phyloP scores from a whole-genome alignment of 768 basidiomycete species.

The Phanerochaete sordida region DNA sequence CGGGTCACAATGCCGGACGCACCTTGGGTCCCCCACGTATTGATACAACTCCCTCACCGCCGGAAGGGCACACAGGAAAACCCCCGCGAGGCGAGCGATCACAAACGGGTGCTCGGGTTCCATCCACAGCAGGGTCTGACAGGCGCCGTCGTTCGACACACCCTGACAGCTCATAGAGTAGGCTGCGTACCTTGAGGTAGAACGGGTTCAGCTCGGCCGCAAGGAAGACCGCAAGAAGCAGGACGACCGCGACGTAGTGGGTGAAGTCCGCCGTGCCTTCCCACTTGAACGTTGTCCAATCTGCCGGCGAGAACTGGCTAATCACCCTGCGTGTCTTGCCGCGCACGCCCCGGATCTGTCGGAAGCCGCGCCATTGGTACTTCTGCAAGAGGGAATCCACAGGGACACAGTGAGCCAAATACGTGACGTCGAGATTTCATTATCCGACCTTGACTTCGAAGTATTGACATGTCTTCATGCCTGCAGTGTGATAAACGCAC shows the following conservation, averaged over 20 bases:
- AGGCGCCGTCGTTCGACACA: neutral
- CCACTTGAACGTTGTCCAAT: conserved; percentile 89
- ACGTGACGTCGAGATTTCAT: neutral
- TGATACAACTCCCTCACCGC: conserved; percentile 82
- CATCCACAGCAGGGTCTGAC: conserved; percentile 74
- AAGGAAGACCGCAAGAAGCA: conserved; percentile 74
- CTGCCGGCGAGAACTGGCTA: conserved; percentile 83
- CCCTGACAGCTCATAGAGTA: neutral
- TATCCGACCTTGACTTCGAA: conserved; percentile 75
- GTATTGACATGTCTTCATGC: conserved; percentile 86
- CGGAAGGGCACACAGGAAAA: conserved; percentile 85
- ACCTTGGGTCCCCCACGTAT: conserved; percentile 82
- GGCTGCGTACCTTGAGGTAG: conserved; percentile 66
- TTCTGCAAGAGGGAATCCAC: conserved; percentile 41
- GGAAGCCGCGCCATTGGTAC: conserved; percentile 82
- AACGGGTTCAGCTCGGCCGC: conserved; percentile 86
- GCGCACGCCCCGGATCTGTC: conserved; percentile 72
- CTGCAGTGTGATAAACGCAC: conserved; percentile 31
- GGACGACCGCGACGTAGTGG: conserved; percentile 72
- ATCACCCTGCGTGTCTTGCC: conserved; percentile 78
- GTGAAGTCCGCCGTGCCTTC: conserved; percentile 70
- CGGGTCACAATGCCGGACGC: conserved; percentile 5
- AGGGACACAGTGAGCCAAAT: neutral
- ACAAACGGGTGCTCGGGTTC: conserved; percentile 87
- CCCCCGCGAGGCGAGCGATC: conserved; percentile 63